Conservation (phyloP, 306 rosid species). For the Comarum palustre region DNA sequence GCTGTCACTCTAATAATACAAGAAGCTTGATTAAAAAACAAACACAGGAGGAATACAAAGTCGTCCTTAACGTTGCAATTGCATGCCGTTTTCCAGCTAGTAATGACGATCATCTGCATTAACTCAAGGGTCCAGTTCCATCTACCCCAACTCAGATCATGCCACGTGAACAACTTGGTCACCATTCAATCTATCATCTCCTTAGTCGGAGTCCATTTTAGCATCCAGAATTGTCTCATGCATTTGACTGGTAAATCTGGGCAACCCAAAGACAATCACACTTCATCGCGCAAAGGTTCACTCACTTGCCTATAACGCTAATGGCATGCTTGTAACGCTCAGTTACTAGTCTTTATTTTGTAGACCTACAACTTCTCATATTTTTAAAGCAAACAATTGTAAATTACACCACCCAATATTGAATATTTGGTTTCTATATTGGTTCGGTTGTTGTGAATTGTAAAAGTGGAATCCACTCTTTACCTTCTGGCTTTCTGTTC, state of each 20-base stretch:
- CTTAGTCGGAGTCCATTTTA: slow-evolving; percentile 12
- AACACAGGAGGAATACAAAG: neutral
- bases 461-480: slow-evolving; percentile 2
- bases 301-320: neutral
- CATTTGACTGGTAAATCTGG: slow-evolving; percentile 32
- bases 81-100: slow-evolving; percentile 20
- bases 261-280: neutral
- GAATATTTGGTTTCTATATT: neutral
- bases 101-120: slow-evolving; percentile 10
- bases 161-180: slow-evolving; percentile 14
- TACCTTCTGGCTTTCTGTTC: neutral
- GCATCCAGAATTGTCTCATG: slow-evolving; percentile 39
- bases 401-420: neutral
- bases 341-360: neutral
- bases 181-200: neutral
- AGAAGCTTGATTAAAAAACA: neutral
- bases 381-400: neutral
- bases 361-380: neutral
- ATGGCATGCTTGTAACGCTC: neutral
- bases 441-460: neutral
- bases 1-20: neutral
- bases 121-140: neutral
- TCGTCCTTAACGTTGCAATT: slow-evolving; percentile 12
- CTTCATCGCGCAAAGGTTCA: neutral
- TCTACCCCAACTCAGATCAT: slow-evolving; percentile 4